Evolutionary conservation across 306 rosid genomes (phyloP).

Genomic region (Parietaria judaica): DNA sequence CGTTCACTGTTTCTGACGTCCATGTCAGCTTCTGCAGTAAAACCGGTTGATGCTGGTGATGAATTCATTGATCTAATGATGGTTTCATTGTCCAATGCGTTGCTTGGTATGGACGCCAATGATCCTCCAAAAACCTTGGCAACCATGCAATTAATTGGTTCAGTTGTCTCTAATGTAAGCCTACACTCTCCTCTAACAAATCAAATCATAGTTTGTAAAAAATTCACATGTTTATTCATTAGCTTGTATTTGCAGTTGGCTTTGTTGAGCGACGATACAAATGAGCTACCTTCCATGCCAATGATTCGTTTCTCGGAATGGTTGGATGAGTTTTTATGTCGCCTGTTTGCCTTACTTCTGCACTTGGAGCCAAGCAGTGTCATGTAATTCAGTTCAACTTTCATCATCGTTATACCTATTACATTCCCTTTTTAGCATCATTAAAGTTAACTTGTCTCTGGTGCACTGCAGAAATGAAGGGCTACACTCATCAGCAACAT

Average conservation of each 20-base stretch:
- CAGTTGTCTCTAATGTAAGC: constrained; percentile 92
- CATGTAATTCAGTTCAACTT: constrained; percentile 27
- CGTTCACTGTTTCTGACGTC: constrained; percentile 82
- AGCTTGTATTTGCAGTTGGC: constrained; percentile 62
- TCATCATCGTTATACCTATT: background rate
- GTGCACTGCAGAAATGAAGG: constrained; percentile 73
- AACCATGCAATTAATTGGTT: constrained; percentile 94
- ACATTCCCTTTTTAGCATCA: background rate
- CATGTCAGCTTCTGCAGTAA: constrained; percentile 45
- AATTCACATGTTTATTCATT: constrained; percentile 1
- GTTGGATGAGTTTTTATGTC: constrained; percentile 98
- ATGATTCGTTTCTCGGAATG: constrained; percentile 91
- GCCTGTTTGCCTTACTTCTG: constrained; percentile 78
- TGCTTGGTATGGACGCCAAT: constrained; percentile 99
- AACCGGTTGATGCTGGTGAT: constrained; percentile 47
- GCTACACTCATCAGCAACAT: constrained; percentile 66
- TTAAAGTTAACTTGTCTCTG: constrained; percentile 29
- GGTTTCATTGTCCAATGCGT: constrained; percentile 89
- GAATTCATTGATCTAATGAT: constrained; percentile 65
- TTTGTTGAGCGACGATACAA: constrained; percentile 61
- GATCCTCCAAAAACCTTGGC: constrained; percentile 99
- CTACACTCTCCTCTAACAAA: background rate
- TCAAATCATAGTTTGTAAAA: background rate
- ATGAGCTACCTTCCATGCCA: constrained; percentile 68
- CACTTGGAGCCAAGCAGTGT: constrained; percentile 97